A percentile compares a stretch with the other conserved stretches of the same genome.
Evolutionary conservation across 805 yeast species (phyloP).

Genomic region (Wickerhamomyces chaumierensis): DNA sequence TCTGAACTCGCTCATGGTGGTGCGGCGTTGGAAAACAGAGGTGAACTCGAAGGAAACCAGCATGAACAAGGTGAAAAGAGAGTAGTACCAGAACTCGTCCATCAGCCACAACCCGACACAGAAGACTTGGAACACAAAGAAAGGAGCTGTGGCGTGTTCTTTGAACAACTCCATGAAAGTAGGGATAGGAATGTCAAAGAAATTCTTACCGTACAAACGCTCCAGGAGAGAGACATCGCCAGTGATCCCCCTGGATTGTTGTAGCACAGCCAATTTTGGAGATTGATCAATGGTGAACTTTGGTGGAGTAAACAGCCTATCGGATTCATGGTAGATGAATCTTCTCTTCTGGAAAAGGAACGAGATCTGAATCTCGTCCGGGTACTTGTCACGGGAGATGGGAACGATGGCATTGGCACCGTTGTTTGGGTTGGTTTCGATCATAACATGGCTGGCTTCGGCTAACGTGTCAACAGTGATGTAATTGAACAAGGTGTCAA

Average conservation of each 20-base stretch:
- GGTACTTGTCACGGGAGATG: constrained; percentile 42
- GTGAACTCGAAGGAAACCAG: constrained; percentile 87
- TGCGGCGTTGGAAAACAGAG: constrained; percentile 89
- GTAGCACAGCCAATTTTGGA: constrained; percentile 48
- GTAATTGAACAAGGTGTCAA: constrained; percentile 65
- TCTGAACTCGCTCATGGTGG: constrained; percentile 90
- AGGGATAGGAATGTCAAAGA: constrained; percentile 92
- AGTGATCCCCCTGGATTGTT: constrained; percentile 39
- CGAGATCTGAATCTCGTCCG: constrained; percentile 51
- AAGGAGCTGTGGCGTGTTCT: constrained; percentile 97
- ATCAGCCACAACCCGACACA: constrained; percentile 92
- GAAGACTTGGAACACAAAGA: constrained; percentile 91
- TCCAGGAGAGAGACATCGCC: constrained; percentile 38
- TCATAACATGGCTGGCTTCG: constrained; percentile 62
- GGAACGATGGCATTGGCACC: constrained; percentile 76
- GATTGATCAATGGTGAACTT: constrained; percentile 48
- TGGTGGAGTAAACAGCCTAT: constrained; percentile 66
- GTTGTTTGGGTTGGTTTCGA: constrained; percentile 73
- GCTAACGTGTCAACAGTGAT: constrained; percentile 34
- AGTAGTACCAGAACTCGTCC: constrained; percentile 95
- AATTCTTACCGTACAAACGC: constrained; percentile 72
- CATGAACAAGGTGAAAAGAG: constrained; percentile 86
- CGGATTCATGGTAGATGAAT: constrained; percentile 52
- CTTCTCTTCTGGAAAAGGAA: constrained; percentile 90
- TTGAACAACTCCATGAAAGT: constrained; percentile 82